Conservation (phyloP, 176 grass and related monocot genomes). For the Ensete glaucum region DNA sequence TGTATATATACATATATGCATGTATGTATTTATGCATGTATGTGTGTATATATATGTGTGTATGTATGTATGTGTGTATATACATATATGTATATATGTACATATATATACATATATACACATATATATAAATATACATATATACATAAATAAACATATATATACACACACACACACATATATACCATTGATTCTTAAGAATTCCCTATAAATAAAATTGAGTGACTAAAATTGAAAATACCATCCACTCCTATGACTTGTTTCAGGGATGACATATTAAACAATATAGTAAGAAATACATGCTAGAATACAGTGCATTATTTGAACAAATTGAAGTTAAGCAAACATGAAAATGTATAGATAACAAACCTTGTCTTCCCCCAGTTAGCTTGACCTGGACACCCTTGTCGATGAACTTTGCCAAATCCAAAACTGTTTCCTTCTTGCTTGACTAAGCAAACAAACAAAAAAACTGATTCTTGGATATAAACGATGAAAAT, state of each 20-base stretch:
- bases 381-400: conserved; percentile 88
- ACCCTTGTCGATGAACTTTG: conserved; percentile 91
- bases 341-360: neutral
- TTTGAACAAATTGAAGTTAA: neutral
- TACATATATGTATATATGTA: too few relatives aligned
- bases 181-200: too few relatives aligned
- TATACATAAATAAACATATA: too few relatives aligned
- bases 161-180: too few relatives aligned
- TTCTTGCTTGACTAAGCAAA: conserved; percentile 61
- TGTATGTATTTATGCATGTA: too few relatives aligned
- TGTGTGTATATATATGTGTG: too few relatives aligned
- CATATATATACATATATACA: too few relatives aligned
- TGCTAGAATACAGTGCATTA: neutral
- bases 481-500: neutral
- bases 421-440: conserved; percentile 78
- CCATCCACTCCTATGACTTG: neutral
- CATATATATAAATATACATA: too few relatives aligned
- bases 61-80: too few relatives aligned
- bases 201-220: too few relatives aligned
- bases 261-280: neutral
- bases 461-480: neutral
- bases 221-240: neutral
- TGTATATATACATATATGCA: too few relatives aligned
- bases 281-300: neutral
- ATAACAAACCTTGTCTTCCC: conserved; percentile 53